Evolutionary conservation across 2,329 filamentous ascomycete genomes (phyloP).

Genomic region (Samsoniella hepiali): DNA sequence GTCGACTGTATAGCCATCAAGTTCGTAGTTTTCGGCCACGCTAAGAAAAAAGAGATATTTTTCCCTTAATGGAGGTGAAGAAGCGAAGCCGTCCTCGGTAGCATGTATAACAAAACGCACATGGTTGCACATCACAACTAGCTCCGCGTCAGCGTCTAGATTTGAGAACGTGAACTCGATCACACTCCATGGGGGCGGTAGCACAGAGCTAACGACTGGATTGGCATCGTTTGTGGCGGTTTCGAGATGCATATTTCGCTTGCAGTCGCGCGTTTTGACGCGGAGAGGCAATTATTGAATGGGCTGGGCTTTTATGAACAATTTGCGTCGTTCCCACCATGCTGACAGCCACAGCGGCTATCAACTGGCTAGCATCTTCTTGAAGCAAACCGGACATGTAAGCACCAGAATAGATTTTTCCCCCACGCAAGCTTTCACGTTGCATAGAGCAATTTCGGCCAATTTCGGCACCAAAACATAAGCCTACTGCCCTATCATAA

Average conservation of each 20-base stretch:
- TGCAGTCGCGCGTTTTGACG: not conserved
- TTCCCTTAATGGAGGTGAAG: not conserved
- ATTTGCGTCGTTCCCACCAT: no score
- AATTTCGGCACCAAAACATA: no score
- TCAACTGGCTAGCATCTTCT: no score
- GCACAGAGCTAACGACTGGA: not conserved
- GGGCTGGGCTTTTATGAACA: no score
- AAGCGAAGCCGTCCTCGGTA: not conserved
- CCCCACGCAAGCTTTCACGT: no score
- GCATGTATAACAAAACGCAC: not conserved
- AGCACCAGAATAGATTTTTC: no score
- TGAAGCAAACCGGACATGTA: no score
- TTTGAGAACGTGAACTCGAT: not conserved
- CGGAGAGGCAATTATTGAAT: no score
- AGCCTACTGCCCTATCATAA: no score
- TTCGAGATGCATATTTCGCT: not conserved
- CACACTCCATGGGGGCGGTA: constrained; percentile 1
- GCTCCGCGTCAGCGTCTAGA: not conserved
- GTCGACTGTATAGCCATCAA: not conserved
- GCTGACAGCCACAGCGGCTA: no score
- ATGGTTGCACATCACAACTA: not conserved
- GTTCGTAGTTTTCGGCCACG: not conserved
- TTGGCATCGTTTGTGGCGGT: not conserved
- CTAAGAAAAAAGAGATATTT: not conserved
- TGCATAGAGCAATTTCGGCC: no score